A percentile compares a stretch with the other conserved stretches of the same genome.
These are phyloP conservation scores for Dipteronia sinensis DNA, from an alignment of 345 rosid species.

Conservation along the genomic window DNA sequence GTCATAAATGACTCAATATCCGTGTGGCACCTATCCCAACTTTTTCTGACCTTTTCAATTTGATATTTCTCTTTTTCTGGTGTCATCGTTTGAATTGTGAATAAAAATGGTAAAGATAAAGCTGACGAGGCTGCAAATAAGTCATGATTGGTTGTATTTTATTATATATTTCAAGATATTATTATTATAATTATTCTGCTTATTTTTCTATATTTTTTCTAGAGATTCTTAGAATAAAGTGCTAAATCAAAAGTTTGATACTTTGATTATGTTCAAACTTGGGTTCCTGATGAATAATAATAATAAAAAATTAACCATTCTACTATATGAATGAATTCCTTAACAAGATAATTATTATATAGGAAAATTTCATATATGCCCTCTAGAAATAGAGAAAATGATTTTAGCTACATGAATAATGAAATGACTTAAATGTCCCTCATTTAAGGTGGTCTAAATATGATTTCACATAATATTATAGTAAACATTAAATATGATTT, in stretches of 20 bases:
- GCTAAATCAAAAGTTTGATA: background rate
- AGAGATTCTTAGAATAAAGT: background rate
- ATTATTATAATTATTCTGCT: background rate
- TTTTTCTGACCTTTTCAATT: conserved; percentile 14
- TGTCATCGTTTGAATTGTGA: background rate
- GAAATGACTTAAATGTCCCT: too few relatives aligned
- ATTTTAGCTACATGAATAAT: too few relatives aligned
- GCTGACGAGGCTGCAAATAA: conserved; percentile 35
- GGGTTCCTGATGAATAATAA: too few relatives aligned
- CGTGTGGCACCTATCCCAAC: conserved; percentile 20
- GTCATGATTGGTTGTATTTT: conserved; percentile 9
- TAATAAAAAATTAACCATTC: too few relatives aligned
- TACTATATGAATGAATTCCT: too few relatives aligned
- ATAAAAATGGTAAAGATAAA: conserved; percentile 6
- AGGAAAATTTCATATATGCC: too few relatives aligned
- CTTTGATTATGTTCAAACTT: too few relatives aligned
- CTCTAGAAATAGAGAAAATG: too few relatives aligned
- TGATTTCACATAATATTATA: too few relatives aligned
- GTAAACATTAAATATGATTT: too few relatives aligned
- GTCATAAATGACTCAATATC: background rate
- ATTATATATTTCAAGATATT: background rate
- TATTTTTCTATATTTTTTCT: background rate
- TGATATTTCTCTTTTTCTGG: background rate
- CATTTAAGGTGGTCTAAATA: too few relatives aligned
- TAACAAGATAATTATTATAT: too few relatives aligned